phyloP scores from a whole-genome alignment of 164 flowering plant species.

The Paratinospora sagittata region DNA sequence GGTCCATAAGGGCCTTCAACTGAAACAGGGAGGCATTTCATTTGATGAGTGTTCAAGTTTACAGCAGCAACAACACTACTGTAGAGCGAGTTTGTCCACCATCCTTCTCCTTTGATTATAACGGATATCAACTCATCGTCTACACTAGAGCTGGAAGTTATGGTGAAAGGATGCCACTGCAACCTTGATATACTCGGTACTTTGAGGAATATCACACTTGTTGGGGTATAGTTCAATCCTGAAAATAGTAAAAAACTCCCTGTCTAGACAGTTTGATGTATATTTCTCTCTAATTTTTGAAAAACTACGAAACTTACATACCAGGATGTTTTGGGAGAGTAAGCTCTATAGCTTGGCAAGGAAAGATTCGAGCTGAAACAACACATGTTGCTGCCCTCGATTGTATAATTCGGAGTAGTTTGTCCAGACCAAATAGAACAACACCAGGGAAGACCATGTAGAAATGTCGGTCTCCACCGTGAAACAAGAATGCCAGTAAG shows the following conservation, averaged over 20 bases:
- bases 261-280: background rate
- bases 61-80: conserved; percentile 29
- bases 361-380: conserved; percentile 57
- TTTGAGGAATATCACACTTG: conserved; percentile 65
- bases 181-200: conserved; percentile 61
- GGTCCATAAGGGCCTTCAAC: conserved; percentile 95
- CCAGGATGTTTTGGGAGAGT: conserved; percentile 63
- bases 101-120: conserved; percentile 58
- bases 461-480: conserved; percentile 80
- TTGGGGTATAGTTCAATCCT: conserved; percentile 62
- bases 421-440: conserved; percentile 75
- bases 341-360: conserved; percentile 65
- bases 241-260: conserved; percentile 17
- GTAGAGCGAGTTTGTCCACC: conserved; percentile 65
- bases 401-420: conserved; percentile 61
- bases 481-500: conserved; percentile 67
- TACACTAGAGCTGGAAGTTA: conserved; percentile 56
- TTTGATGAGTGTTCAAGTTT: conserved; percentile 25
- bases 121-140: conserved; percentile 51
- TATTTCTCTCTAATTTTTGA: background rate
- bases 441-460: conserved; percentile 68
- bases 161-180: conserved; percentile 83
- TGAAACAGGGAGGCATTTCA: conserved; percentile 43
- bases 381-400: conserved; percentile 55
- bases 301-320: conserved; percentile 20